A percentile compares a stretch with the other conserved stretches of the same genome.
Evolutionary conservation across 192 early-diverging fungal species (phyloP).

Genomic region (Backusella luteola): DNA sequence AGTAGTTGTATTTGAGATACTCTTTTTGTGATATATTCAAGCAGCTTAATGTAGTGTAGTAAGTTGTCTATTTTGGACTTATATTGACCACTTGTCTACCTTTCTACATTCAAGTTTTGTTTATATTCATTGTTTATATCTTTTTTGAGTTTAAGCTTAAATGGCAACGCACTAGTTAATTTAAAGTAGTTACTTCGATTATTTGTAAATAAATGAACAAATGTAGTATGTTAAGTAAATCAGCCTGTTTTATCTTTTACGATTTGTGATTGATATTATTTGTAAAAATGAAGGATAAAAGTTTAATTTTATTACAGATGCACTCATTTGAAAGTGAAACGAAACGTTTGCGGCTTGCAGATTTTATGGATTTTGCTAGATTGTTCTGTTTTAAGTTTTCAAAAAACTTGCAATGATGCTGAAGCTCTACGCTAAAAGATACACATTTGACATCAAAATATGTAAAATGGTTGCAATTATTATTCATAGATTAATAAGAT

Average conservation of each 20-base stretch:
- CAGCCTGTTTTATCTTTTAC: neutral
- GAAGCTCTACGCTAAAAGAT: too few species aligned
- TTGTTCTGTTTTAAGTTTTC: neutral
- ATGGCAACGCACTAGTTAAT: neutral
- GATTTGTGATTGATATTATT: neutral
- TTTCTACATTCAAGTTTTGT: neutral
- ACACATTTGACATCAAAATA: too few species aligned
- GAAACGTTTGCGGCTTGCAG: neutral
- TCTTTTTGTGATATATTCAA: neutral
- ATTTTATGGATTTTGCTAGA: neutral
- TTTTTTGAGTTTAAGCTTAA: neutral
- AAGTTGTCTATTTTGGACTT: neutral
- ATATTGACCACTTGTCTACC: too few species aligned
- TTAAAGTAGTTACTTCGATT: neutral
- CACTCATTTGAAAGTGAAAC: neutral
- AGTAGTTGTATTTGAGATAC: neutral
- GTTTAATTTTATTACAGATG: neutral
- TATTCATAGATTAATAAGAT: too few species aligned
- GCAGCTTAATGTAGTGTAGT: neutral
- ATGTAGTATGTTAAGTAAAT: neutral
- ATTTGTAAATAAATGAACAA: neutral
- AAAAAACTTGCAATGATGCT: too few species aligned
- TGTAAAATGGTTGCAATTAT: too few species aligned
- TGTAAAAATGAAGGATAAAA: too few species aligned
- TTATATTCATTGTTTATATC: neutral